Evolutionary conservation across 768 basidiomycete species (phyloP), one percentile per base, ranked within the genome.

Genomic region (Suillus bovinus): DNA sequence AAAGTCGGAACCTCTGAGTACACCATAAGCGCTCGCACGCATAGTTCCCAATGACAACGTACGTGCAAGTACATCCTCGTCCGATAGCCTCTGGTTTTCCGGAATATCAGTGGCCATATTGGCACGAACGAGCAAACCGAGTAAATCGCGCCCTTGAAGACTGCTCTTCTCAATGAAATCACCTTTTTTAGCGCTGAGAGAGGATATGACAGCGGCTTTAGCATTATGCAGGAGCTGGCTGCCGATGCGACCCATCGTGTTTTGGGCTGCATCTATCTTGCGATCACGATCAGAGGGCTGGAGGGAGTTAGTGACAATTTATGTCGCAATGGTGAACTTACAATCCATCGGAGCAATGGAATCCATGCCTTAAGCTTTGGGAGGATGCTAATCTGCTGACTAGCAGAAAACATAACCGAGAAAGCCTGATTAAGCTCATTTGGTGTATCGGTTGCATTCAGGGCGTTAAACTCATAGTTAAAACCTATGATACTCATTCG

Each of bases 31-130:
- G 17, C 24, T 27, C 17, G 33, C 13, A 20, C 20, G 22, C 20
- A 13, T 22, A 13, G 20, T 8, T 27, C 14, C 17, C n/a, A 39
- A 27, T 27, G 5, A 24, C 3, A n/a, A 69, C 84, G 62, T 65
- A 88, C 81, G 83, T 7, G 78, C 77, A 2, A 88, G 62, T 17
- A 91, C 85, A 63, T 90, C 89, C 33, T 80, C 79, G 60, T 91
- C 89, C 0, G 80, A 80, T 74, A 91, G 74, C 41, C 76, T 76
- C 68, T 88, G 86, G 50, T 66, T 75, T 7, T 82, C 81, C 0
- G 83, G 81, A 5, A 87, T 66, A 68, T 90, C 86, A 1, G 80
- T 82, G 0, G 85, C 81, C 75, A 86, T 81, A 69, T 90, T 91
- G 4, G 88, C 88, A 62, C 80, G 79, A 47, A 90, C 76, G 4